Evolutionary conservation across 208 protist genomes (phyloP), one percentile per base, ranked within the genome.

Genomic region (Leishmania amazonensis): DNA sequence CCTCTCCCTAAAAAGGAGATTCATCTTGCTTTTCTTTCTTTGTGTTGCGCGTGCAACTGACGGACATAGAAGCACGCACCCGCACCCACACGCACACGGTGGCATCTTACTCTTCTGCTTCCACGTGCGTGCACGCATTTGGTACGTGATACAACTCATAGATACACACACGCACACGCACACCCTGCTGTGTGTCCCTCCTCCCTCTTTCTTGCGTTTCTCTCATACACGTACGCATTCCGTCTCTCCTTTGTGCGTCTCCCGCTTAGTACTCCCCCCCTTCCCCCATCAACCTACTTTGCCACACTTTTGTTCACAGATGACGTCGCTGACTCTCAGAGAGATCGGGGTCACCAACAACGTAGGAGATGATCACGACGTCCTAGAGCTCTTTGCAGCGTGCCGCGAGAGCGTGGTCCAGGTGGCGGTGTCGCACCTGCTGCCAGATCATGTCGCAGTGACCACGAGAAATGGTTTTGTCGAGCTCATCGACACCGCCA

Each of bases 381-480:
- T 95, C 1, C 80, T 97, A 57, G 83, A 93, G 68, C 78, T 90
- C 3, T 97, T 97, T 81, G 80, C 94, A 68, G 83, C 83, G 21
- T 95, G 80, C 73, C 91, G 94, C 49, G 84, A 92, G 64, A 78
- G 87, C 38, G 94, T 97, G 11, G 57, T 92, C 15, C 84, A 81
- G 38, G 90, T 97, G 19, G 88, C 91, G 11, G 76, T 90, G 11
- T 89, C 83, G 15, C 79, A 79, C 47, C 72, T 91, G 57, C 67
- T 95, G 4, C 91, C 87, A 2, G 78, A 91, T 35, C 85, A 87
- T 64, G 84, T 97, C 42, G 91, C 88, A 8, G 85, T 97, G 45
- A 94, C 92, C 7, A 96, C 92, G 11, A 83, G 85, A 68, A 89
- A 85, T n/a, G 94, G 94, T 3, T 97, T 97, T 80, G 79, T 97